Base-by-base conservation (phyloP, 1,284 basidiomycete genomes). In the Leccinum olivaceoglutinosum region DNA sequence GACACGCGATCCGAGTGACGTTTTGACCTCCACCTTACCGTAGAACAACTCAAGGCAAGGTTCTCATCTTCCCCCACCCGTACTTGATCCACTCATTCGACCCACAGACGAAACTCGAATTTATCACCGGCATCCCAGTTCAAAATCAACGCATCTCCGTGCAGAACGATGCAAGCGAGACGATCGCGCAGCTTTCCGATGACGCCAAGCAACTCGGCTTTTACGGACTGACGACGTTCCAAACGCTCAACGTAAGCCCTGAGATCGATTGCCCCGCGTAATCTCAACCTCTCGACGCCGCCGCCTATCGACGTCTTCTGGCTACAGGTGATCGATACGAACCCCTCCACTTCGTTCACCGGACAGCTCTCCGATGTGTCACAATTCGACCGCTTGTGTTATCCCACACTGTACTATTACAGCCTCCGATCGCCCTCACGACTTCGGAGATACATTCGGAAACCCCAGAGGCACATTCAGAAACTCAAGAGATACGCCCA, bases 1-100 rank as follows among this genome's bases (percentile, higher is more conserved):
- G 92, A 95, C 69, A 96, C 93, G 1, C 88, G 86, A 66, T 93
- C 92, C 1, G 94, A 97, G 76, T 84, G 94, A 59, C 83, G 89
- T 1, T 85, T 93, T 69, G 90, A 94, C 68, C 83, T 86, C 10
- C 83, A 86, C 68, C 77, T 87, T 44, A 90, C 91, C 1, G 80
- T 96, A 62, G 81, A 81, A 38, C 84, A 90, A 69, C 86, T 96
- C 69, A 96, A 96, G 85, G 93, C 69, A 96, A 96, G 85, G 92
- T 92, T 61, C 64, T 66, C 46, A 58, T 61, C 44, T n/a, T 32
- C 41, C 36, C 25, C 5, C 56, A 18, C 29, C 29, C 29, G 29
- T 21, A 21, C 32, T 14, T 38, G 25, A 16, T 55, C 57, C 57
- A n/a, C 58, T 49, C 12, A 59, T 12, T n/a, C 25, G 5, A 8